Base-by-base conservation (phyloP, 1,284 basidiomycete species). In the Cutaneotrichosporon spelunceum region DNA sequence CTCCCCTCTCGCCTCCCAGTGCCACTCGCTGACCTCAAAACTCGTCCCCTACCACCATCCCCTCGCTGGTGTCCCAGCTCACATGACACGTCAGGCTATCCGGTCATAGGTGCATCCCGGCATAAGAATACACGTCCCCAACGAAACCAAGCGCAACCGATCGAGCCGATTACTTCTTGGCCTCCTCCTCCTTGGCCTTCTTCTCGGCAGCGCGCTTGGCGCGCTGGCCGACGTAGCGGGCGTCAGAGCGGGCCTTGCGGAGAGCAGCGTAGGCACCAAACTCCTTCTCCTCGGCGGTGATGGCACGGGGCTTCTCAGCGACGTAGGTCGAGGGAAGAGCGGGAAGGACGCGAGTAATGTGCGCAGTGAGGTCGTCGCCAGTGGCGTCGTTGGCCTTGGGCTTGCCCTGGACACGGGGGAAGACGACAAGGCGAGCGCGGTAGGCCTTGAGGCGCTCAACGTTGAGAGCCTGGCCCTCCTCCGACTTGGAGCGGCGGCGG, bases 381-480 rank as follows among this genome's bases (percentile, higher is more conserved):
- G 87, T 86, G 61, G 91, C 89, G 81, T 96, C 93, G 66, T 90
- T 90, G 85, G 90, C 89, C 86, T 96, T 96, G 80, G 91, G 88
- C 85, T 98, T 97, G 82, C 88, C 87, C 68, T 89, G 84, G 83
- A 96, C 95, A 82, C 91, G 88, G 79, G 95, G 95, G 88, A 98
- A 95, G 82, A 99, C 89, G 60, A 85, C 81, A 66, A 84, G 78
- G 69, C 83, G 79, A 66, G 84, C 81, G 84, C 91, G 91, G 90
- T 99, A 99, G 54, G 90, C 90, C 83, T 91, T 87, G 81, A 99
- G 84, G 76, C 95, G 86, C 82, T 95, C 92, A 61, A 96, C 89
- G 82, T 99, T 99, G 79, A 97, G 77, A 76, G 88, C 86, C 83
- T 97, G 93, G 79, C 92, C 91, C 87, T 99, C 95, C 84, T 96